Conservation (phyloP, 345 rosid species). For the Citrus maxima region DNA sequence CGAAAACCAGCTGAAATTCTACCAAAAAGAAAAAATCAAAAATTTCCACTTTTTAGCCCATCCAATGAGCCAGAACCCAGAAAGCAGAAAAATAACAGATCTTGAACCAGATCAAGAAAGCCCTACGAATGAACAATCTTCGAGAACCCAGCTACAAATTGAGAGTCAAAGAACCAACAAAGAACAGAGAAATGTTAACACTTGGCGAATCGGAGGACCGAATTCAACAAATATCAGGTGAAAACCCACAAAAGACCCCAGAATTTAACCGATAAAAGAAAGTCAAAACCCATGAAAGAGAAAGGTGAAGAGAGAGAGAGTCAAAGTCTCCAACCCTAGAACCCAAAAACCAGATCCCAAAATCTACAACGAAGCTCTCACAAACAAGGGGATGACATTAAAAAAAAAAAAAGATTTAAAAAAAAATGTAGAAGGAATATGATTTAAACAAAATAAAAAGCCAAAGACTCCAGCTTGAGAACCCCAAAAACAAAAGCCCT, state of each 20-base stretch:
- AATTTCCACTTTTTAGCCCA: conserved; percentile 21
- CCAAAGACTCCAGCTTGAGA: conserved; percentile 5
- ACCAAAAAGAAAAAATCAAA: background rate
- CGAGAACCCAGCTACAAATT: conserved; percentile 19
- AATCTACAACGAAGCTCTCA: conserved; percentile 17
- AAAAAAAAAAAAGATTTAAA: background rate
- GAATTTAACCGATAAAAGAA: conserved; percentile 25
- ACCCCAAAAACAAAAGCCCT: background rate
- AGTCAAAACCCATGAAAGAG: conserved; percentile 49
- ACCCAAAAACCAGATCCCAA: conserved; percentile 60
- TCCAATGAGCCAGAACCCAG: conserved; percentile 22
- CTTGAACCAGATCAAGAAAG: conserved; percentile 36
- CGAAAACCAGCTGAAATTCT: conserved; percentile 20
- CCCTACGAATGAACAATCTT: conserved; percentile 17
- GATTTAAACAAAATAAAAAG: conserved; percentile 12
- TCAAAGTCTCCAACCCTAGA: conserved; percentile 56
- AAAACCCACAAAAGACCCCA: conserved; percentile 20
- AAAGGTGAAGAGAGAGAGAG: conserved; percentile 29
- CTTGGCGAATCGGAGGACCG: background rate
- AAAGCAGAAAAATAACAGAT: conserved; percentile 16
- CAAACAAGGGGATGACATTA: conserved; percentile 9
- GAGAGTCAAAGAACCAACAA: background rate
- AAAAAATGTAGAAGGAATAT: conserved; percentile 14
- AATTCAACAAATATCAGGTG: conserved; percentile 14
- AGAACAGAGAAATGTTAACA: background rate